These are phyloP conservation scores for Calocybe indica DNA, from an alignment of 768 basidiomycete species.

Conservation along the genomic window DNA sequence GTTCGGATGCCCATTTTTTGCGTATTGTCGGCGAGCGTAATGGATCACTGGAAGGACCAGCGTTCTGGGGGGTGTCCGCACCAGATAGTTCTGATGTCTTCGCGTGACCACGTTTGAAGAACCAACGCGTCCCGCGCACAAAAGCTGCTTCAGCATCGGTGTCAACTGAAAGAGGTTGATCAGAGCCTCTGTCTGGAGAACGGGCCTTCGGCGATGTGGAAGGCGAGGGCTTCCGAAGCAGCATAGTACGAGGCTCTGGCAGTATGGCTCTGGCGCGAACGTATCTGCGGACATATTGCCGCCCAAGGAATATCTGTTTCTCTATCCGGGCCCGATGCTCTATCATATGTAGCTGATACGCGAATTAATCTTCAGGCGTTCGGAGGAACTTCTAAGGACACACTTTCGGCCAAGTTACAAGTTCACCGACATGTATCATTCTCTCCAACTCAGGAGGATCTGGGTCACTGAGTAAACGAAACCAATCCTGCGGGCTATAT, in stretches of 20 bases:
- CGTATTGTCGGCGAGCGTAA: slow-evolving; percentile 36
- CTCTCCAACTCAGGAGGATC: slow-evolving; percentile 71
- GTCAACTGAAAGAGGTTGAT: slow-evolving; percentile 64
- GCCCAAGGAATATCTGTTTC: slow-evolving; percentile 74
- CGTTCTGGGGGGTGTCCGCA: slow-evolving; percentile 23
- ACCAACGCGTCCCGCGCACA: slow-evolving; percentile 46
- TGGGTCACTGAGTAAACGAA: slow-evolving; percentile 80
- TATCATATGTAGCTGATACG: slow-evolving; percentile 80
- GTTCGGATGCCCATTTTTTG: slow-evolving; percentile 42
- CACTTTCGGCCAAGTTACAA: slow-evolving; percentile 97
- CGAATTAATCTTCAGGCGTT: background rate
- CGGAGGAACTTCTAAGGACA: slow-evolving; percentile 8
- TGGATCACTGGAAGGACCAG: slow-evolving; percentile 25
- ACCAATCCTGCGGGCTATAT: slow-evolving; percentile 61
- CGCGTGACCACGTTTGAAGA: slow-evolving; percentile 44
- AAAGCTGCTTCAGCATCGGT: slow-evolving; percentile 77
- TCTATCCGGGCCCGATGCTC: slow-evolving; percentile 86
- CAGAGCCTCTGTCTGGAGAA: slow-evolving; percentile 31
- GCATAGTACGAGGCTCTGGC: slow-evolving; percentile 16
- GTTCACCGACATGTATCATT: slow-evolving; percentile 83
- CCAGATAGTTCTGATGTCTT: slow-evolving; percentile 25
- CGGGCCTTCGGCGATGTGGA: slow-evolving; percentile 17
- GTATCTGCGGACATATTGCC: slow-evolving; percentile 60
- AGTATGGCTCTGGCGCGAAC: slow-evolving; percentile 29
- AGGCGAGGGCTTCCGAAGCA: slow-evolving; percentile 13